Percentiles rank a stretch among this genome's conserved stretches.
phyloP scores from a whole-genome alignment of 192 early-diverging fungal genomes.

The Linnemannia elongata region DNA sequence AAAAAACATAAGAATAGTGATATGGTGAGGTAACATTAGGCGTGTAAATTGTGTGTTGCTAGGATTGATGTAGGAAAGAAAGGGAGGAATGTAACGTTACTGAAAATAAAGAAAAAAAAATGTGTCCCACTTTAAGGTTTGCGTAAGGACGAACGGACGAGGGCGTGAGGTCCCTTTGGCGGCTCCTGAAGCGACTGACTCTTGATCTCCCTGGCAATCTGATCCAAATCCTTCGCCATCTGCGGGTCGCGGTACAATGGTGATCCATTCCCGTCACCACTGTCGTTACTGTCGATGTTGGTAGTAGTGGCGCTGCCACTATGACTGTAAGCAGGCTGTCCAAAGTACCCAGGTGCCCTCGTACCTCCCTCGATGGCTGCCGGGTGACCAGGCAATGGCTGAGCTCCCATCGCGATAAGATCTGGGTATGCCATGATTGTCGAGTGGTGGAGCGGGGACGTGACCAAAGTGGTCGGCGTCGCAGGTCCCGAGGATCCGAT shows the following conservation, averaged over 20 bases:
- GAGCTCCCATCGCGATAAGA: neutral
- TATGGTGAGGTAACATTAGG: no score
- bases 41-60: no score
- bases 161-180: conserved; percentile 37
- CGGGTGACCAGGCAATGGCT: neutral
- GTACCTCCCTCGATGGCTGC: neutral
- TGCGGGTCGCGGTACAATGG: conserved; percentile 25
- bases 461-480: neutral
- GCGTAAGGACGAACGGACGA: neutral
- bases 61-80: no score
- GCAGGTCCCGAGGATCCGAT: conserved; percentile 19
- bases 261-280: neutral
- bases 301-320: neutral
- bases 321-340: neutral
- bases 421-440: neutral
- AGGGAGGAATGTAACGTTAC: no score
- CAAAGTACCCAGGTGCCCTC: neutral
- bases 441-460: conserved; percentile 14
- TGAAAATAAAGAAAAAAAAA: no score
- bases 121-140: neutral
- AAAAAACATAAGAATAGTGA: no score
- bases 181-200: conserved; percentile 11
- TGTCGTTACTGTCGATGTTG: neutral
- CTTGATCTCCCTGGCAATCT: conserved; percentile 34
- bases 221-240: conserved; percentile 36